A percentile compares a stretch with the other conserved stretches of the same genome.
Conservation (phyloP, 1,284 basidiomycete species). For the Ceratobasidium sp. region DNA sequence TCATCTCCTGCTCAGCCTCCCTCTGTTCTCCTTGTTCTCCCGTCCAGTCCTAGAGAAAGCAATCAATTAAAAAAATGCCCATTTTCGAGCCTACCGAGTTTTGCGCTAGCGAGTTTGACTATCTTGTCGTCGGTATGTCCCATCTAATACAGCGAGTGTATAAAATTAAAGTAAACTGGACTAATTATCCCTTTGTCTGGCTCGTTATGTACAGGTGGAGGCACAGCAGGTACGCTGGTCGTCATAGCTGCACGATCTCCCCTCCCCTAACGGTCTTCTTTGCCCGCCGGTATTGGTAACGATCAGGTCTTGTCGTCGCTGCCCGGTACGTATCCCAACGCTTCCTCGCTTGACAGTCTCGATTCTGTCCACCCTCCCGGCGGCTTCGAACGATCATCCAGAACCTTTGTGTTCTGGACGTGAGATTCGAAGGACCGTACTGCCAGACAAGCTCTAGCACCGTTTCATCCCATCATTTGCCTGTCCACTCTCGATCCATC, state of each 20-base stretch:
- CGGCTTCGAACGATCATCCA: constrained; percentile 1
- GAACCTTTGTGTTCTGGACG: constrained; percentile 6
- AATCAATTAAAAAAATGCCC: constrained; percentile 16
- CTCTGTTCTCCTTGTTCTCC: constrained; percentile 21
- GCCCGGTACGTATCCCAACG: constrained; percentile 15
- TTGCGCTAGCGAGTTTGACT: constrained; percentile 21
- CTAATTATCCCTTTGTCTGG: constrained; percentile 12
- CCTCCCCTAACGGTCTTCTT: background rate
- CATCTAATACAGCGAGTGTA: background rate
- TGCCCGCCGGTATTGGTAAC: constrained; percentile 4
- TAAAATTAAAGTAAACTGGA: background rate
- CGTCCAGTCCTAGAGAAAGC: background rate
- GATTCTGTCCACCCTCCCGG: background rate
- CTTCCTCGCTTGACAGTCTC: background rate
- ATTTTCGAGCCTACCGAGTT: constrained; percentile 22
- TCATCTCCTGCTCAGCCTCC: constrained; percentile 4
- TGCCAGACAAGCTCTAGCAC: background rate
- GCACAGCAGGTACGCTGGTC: constrained; percentile 26
- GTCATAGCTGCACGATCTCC: background rate
- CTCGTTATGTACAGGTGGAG: constrained; percentile 26
- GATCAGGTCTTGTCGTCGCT: constrained; percentile 33
- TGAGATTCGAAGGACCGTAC: background rate
- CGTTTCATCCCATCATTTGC: background rate
- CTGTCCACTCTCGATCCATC: background rate
- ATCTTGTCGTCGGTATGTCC: constrained; percentile 25